Evolutionary conservation across 1,284 basidiomycete species (phyloP).

Genomic region (Meira miltonrushii): DNA sequence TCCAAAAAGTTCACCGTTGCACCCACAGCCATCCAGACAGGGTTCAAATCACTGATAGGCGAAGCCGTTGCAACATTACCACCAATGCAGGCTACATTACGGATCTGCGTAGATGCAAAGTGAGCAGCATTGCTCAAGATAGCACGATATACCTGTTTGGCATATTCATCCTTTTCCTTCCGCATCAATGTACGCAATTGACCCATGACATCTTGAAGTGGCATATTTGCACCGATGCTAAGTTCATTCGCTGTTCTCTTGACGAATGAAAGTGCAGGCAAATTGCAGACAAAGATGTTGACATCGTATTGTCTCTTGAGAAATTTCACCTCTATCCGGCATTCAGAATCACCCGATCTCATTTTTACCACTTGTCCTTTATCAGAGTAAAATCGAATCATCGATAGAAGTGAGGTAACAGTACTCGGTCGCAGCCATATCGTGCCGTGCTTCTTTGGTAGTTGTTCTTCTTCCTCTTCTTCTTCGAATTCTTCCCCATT

Average conservation of each 20-base stretch:
- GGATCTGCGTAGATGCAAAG: constrained; percentile 52
- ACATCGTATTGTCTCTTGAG: constrained; percentile 39
- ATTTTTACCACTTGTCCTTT: constrained; percentile 25
- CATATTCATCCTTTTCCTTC: constrained; percentile 20
- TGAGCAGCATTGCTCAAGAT: constrained; percentile 40
- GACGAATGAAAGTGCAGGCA: not conserved
- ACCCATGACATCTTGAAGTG: constrained; percentile 28
- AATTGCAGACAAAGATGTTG: constrained; percentile 26
- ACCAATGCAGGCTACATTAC: constrained; percentile 51
- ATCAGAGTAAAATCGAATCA: constrained; percentile 12
- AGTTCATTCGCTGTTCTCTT: not conserved
- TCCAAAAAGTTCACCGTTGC: constrained; percentile 30
- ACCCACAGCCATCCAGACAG: constrained; percentile 52
- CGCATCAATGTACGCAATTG: not conserved
- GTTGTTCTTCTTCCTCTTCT: constrained; percentile 17
- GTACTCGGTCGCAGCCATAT: constrained; percentile 42
- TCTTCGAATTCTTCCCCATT: constrained; percentile 11
- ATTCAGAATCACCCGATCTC: constrained; percentile 42
- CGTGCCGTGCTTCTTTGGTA: constrained; percentile 17
- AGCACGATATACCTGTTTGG: constrained; percentile 28
- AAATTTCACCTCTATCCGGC: constrained; percentile 46
- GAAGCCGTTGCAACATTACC: constrained; percentile 54
- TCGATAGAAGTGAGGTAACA: constrained; percentile 25
- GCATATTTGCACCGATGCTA: constrained; percentile 27
- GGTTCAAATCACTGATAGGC: constrained; percentile 53